A percentile compares a stretch with the other conserved stretches of the same genome.
These are phyloP conservation scores for Corymbia citriodora DNA, from an alignment of 441 rosid genomes.

Conservation along the genomic window DNA sequence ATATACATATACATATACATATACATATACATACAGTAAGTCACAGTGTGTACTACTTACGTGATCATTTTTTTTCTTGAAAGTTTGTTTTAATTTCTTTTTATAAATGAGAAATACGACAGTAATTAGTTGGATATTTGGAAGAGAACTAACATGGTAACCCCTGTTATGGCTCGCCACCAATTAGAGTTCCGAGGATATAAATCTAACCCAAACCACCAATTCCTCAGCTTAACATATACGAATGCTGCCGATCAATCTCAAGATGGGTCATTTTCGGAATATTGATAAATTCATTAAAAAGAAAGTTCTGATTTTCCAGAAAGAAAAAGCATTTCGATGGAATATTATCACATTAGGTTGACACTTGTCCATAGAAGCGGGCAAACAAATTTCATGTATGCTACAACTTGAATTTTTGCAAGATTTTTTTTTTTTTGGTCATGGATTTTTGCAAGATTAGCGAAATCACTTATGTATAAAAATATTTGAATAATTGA, in stretches of 20 bases:
- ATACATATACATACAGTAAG: not conserved
- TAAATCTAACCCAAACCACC: not conserved
- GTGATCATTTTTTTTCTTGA: not conserved
- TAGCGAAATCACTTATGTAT: no score
- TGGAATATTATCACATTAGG: rapidly evolving
- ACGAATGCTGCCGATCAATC: not conserved
- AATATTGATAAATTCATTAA: not conserved
- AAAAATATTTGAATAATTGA: no score
- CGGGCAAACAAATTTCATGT: no score
- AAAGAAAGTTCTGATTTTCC: not conserved
- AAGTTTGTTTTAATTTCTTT: not conserved
- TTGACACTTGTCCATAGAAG: not conserved
- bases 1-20: not conserved
- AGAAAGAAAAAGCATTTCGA: not conserved
- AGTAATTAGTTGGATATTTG: not conserved
- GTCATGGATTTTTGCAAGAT: no score
- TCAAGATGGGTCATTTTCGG: not conserved
- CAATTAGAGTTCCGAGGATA: not conserved
- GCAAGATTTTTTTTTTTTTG: no score
- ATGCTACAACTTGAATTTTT: no score
- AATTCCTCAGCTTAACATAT: not conserved
- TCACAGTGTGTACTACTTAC: not conserved
- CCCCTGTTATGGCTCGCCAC: not conserved
- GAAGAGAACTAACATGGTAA: not conserved
- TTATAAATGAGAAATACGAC: not conserved